phyloP scores from a whole-genome alignment of 2,329 filamentous ascomycete species.

The Nothopassalora personata region DNA sequence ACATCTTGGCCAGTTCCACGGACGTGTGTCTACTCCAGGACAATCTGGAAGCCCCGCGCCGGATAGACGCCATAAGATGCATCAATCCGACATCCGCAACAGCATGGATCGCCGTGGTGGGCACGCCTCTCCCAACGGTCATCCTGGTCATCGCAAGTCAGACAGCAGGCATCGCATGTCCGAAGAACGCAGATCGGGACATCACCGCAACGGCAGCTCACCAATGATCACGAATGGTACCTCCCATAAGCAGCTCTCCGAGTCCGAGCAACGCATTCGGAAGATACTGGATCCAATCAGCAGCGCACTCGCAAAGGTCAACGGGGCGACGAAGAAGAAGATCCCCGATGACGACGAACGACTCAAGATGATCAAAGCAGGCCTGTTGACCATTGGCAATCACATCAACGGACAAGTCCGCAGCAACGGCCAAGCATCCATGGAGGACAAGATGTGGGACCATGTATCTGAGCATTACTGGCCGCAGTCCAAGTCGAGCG shows the following conservation, averaged over 20 bases:
- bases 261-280: constrained; percentile 49
- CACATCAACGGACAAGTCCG: constrained; percentile 50
- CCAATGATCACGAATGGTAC: constrained; percentile 30
- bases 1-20: constrained; percentile 49
- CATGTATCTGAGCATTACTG: constrained; percentile 33
- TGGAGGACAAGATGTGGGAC: constrained; percentile 33
- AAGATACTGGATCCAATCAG: constrained; percentile 54
- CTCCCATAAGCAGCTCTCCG: constrained; percentile 32
- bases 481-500: constrained; percentile 32
- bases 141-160: constrained; percentile 40
- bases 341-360: constrained; percentile 59
- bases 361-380: constrained; percentile 56
- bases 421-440: constrained; percentile 18
- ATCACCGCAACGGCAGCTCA: constrained; percentile 38
- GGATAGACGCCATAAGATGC: constrained; percentile 31
- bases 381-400: constrained; percentile 58
- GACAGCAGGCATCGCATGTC: constrained; percentile 51
- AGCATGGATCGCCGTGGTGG: constrained; percentile 37
- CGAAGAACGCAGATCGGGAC: constrained; percentile 43
- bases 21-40: constrained; percentile 51
- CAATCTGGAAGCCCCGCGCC: constrained; percentile 70
- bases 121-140: constrained; percentile 42
- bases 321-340: constrained; percentile 57
- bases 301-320: constrained; percentile 55
- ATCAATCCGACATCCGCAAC: constrained; percentile 29